Evolutionary conservation across 1,139 yeast species (phyloP), one percentile per base, ranked within the genome.

Genomic region (Suhomyces yuchorum): DNA sequence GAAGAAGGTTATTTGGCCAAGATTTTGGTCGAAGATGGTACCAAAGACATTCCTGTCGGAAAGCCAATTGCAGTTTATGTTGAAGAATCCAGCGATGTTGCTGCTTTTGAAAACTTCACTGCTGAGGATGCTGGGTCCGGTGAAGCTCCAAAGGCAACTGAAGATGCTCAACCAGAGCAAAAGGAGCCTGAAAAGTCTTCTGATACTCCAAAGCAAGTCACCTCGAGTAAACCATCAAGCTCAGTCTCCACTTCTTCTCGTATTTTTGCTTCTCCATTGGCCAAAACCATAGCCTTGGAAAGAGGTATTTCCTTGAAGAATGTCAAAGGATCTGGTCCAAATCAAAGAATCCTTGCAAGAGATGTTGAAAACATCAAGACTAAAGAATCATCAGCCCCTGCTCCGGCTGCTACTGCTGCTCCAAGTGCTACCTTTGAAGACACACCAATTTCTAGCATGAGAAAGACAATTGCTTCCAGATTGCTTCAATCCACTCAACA

Each of bases 1-100:
- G 99, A 95, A 61, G 99, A 95, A 51, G 99, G 99, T 51, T 91
- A 67, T 75, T 77, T 93, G 65, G 98, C 99, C 57, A 89, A 93
- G 78, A 85, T 91, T 59, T 77, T 95, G 59, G 79, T 91, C 55
- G 91, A 82, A 33, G 92, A 85, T 56, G 97, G 98, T 47, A 71
- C 96, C 51, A 85, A 90, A 71, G 97, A 93, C 62, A 77, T 95
- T 49, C 91, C 96, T 43, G 96, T 93, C 47, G 96, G 96, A 60
- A 83, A 85, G 72, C 98, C 99, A 63, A 88, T 95, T 68, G 99
- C 97, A 55, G 97, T 93, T 41, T 92, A 87, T 66, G 99, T 93
- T 47, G 97, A 93, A 73, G 90, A 91, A 34, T 80, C 81, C 52
- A 83, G 62, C 42, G 96, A 89, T 63, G 97, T 93, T 51, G 77